Base-by-base conservation (phyloP, 2,329 filamentous ascomycete species). In the Cladophialophora psammophila region DNA sequence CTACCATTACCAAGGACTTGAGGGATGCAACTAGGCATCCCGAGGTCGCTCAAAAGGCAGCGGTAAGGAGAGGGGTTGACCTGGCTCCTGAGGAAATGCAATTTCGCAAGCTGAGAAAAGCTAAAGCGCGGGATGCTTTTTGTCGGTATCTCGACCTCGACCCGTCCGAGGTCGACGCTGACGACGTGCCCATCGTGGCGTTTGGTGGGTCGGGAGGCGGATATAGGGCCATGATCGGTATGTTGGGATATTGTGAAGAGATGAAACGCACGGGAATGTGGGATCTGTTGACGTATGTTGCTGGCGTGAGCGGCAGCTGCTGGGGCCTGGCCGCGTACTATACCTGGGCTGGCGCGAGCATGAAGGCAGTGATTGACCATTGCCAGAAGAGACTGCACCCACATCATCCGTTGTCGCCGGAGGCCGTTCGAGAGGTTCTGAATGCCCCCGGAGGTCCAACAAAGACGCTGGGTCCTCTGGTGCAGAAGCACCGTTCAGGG, bases 311-410 rank as follows among this genome's bases (percentile, higher is more conserved):
- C 31, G 66, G 66, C 7, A 65, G 63, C 32, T 68, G 66, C 38
- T 68, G 66, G 66, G 42, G 40, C 9, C 45, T 68, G 6, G 66
- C 66, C n/a, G 66, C 66, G n/a, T 68, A 68, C 35, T 68, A 68
- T 40, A 68, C 66, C 4, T 68, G 66, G 66, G 66, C 53, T 4
- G 42, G 56, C 10, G 63, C 58, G 38, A 64, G 58, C 34, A 65
- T 65, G 66, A 42, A 63, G n/a, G 55, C 45, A 18, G 66, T 68
- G 20, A 64, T 68, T 20, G 31, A 63, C 15, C 66, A 68, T 58
- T 65, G 63, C 53, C 62, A 57, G 63, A 60, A 60, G 52, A 56
- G 66, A 31, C 35, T 68, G 35, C 60, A 57, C 38, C 66, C 66
- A 13, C 54, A 65, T 35, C 66, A 68, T n/a, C 66, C 66, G 1